Conservation (phyloP, 495 filamentous ascomycete genomes). For the Talaromyces adpressus region DNA sequence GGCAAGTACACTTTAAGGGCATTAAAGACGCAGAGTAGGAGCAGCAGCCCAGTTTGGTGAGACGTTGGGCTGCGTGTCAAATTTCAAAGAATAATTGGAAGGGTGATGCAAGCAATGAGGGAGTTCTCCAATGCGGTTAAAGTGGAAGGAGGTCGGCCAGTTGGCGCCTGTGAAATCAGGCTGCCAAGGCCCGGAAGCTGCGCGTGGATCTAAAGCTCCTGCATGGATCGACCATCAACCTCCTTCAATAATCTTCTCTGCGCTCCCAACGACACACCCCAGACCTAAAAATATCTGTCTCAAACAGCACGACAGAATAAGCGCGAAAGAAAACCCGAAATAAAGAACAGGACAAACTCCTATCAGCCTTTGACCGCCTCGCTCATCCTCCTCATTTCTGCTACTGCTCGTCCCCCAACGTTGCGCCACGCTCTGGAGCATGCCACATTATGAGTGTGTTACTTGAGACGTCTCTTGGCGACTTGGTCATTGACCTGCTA, state of each 20-base stretch:
- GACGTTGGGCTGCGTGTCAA: background rate
- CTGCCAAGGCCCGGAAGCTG: background rate
- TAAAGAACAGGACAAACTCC: background rate
- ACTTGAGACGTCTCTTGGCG: conserved; percentile 83
- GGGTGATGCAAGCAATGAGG: background rate
- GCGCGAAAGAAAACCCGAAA: background rate
- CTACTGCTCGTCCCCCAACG: conserved; percentile 2
- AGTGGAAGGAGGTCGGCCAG: background rate
- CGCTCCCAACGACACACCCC: background rate
- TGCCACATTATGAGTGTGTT: conserved; percentile 61
- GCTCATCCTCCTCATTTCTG: background rate
- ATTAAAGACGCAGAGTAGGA: background rate
- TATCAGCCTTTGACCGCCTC: background rate
- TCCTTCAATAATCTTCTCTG: background rate
- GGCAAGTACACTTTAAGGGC: background rate
- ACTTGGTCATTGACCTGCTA: conserved; percentile 87
- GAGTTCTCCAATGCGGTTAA: background rate
- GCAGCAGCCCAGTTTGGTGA: background rate
- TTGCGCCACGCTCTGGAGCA: conserved; percentile 10
- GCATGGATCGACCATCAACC: background rate
- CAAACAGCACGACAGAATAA: background rate
- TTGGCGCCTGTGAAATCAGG: background rate
- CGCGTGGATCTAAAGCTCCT: background rate
- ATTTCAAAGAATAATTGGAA: background rate
- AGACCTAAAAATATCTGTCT: background rate